Evolutionary conservation across 257 asterid species (phyloP), one percentile per base, ranked within the genome.

Genomic region (Eustoma russellianum): DNA sequence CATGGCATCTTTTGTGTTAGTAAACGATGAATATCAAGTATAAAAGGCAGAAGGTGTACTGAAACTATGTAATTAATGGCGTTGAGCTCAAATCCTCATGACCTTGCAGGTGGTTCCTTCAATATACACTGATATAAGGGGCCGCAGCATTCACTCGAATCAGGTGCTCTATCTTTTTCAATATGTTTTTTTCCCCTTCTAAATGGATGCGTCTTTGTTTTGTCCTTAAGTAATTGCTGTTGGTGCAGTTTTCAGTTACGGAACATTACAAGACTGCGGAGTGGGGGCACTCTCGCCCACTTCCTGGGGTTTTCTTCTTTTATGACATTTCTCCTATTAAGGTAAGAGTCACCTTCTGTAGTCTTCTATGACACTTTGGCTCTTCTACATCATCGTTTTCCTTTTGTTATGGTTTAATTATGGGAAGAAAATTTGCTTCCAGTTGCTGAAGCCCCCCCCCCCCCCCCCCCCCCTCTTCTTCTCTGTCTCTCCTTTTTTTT

Each of bases 91-190:
- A 33, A 17, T 35, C 64, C 34, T 19, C 15, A 51, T 58, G 75
- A 74, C 67, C 63, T 61, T 78, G 78, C 86, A 88, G 99, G 99
- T 88, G 69, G 99, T 92, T 59, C 99, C 99, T 55, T 88, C 99
- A 34, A 51, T 76, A 54, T 85, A 81, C 68, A 88, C 94, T 58
- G 61, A 77, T 64, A 69, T 85, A 52, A 78, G 89, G 74, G 89
- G 99, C 62, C 85, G 64, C 52, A 75, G 63, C 5, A 88, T 88
- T 34, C 67, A 85, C 70, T 88, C 99, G 54, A 92, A 92, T 69
- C 99, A 92, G 99, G 99, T 88, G 44, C 45, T 0, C 28, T 54
- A 6, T 46, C 66, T 47, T 15, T 74, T 48, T 43, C 44, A 9
- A 67, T 56, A 33, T 41, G 50, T 57, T 58, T 43, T 33, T 17